Base-by-base conservation (phyloP, 768 basidiomycete genomes). In the Kwoniella mangroviensis region DNA sequence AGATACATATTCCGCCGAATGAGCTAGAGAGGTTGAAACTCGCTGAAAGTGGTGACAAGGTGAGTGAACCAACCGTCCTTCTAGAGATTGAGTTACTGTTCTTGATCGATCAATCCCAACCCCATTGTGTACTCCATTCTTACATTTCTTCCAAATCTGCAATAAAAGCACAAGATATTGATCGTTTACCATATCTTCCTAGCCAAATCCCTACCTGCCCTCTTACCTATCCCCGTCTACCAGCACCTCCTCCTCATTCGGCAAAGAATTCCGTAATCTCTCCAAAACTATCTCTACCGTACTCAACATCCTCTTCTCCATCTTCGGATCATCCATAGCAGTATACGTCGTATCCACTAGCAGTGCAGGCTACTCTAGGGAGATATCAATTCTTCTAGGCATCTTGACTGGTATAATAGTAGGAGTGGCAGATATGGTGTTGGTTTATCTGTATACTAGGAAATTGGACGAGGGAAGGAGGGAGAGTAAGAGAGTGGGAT, bases 261-360 rank as follows among this genome's bases (percentile, higher is more conserved):
- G 70, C 13, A 34, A 28, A 42, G 79, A 78, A 68, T 77, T 75
- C 55, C 70, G 77, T 54, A 7, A 28, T 7, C 60, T 76, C n/a
- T 58, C 68, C 15, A 67, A 66, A 34, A 67, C 71, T 54, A 56
- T 80, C 22, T 62, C 77, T 9, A 80, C 77, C 13, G 62, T 60
- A 3, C 45, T 80, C 68, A 80, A 80, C 54, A 71, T 80, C 56
- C 61, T 80, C n/a, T 80, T 80, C 70, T 75, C 75, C 11, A 75
- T 78, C 6, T 66, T 80, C 59, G 79, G 79, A 0, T 68, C 73
- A n/a, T 73, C 68, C 15, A 60, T 57, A 13, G 79, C 79, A 10
- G 75, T 80, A 34, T 80, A 78, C 60, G 65, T 72, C 4, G 79
- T 74, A 0, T 63, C 67, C 6, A 68, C 65, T 1, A 60, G 68